Conservation (phyloP, 2,329 filamentous ascomycete genomes). For the Ophiostoma sp. region DNA sequence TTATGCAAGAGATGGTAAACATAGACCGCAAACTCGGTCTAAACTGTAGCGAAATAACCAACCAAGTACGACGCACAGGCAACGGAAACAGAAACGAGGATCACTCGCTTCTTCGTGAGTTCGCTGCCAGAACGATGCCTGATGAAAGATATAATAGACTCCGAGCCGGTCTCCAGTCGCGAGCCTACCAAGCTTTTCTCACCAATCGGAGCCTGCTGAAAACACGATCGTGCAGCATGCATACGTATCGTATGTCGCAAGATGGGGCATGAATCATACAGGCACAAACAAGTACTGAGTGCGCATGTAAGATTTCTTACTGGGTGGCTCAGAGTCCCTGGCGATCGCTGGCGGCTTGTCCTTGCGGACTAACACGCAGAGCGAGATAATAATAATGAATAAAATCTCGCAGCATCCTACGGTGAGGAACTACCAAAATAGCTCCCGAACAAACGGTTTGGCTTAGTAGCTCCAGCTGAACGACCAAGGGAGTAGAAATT, state of each 20-base stretch:
- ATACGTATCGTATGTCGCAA: not conserved
- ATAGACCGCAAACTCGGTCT: conserved; percentile 9
- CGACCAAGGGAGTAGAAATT: too few species aligned
- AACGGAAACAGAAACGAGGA: not conserved
- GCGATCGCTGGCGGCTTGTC: conserved; percentile 3
- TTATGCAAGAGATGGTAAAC: not conserved
- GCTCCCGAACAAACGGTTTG: too few species aligned
- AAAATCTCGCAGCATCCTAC: not conserved
- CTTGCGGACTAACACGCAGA: not conserved
- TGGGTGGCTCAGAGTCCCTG: not conserved
- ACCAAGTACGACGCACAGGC: not conserved
- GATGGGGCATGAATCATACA: conserved; percentile 5
- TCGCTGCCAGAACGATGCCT: not conserved
- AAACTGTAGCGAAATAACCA: conserved; percentile 6
- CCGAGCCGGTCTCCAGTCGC: too few species aligned
- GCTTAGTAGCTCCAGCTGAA: too few species aligned
- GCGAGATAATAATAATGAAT: not conserved
- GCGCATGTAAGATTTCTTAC: not conserved
- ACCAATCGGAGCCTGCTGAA: conserved; percentile 1
- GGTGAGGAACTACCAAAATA: too few species aligned
- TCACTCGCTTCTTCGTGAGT: not conserved
- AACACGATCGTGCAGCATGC: not conserved
- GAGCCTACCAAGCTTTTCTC: not conserved
- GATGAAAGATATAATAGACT: too few species aligned
- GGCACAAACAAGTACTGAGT: not conserved